These are phyloP conservation scores for Saccharomycopsis sp. DNA, from an alignment of 805 yeast species.

Conservation along the genomic window DNA sequence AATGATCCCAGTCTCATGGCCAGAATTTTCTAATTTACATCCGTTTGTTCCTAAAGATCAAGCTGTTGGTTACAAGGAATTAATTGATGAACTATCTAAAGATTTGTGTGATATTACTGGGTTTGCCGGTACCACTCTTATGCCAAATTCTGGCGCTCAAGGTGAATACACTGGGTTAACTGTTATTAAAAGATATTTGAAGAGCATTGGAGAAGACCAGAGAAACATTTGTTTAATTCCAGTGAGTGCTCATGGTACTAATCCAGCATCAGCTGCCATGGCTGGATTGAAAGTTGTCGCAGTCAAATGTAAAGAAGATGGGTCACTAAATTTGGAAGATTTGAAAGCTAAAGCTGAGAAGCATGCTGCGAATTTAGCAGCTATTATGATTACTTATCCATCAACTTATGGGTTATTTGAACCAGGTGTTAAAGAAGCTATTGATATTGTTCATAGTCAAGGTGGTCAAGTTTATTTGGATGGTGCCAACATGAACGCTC, in stretches of 20 bases:
- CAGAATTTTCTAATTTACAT: slow-evolving; percentile 81
- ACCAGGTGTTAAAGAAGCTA: slow-evolving; percentile 80
- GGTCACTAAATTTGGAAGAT: slow-evolving; percentile 79
- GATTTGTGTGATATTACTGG: slow-evolving; percentile 93
- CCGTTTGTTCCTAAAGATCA: slow-evolving; percentile 91
- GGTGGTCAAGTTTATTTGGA: slow-evolving; percentile 98
- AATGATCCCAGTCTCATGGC: slow-evolving; percentile 93
- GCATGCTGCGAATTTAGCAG: slow-evolving; percentile 67
- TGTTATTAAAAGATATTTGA: slow-evolving; percentile 72
- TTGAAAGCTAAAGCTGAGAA: slow-evolving; percentile 64
- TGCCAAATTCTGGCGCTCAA: slow-evolving; percentile 98
- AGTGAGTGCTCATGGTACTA: slow-evolving; percentile 96
- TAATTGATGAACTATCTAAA: slow-evolving; percentile 67
- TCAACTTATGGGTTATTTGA: slow-evolving; percentile 96
- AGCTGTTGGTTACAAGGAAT: slow-evolving; percentile 77
- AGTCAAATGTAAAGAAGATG: slow-evolving; percentile 77
- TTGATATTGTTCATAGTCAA: slow-evolving; percentile 70
- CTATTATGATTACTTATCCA: slow-evolving; percentile 95
- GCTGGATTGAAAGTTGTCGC: slow-evolving; percentile 91
- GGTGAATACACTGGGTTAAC: slow-evolving; percentile 95
- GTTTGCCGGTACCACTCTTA: slow-evolving; percentile 79
- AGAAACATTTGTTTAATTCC: slow-evolving; percentile 92
- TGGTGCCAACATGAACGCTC: slow-evolving; percentile 99
- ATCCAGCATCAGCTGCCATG: slow-evolving; percentile 98
- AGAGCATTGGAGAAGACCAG: slow-evolving; percentile 58